Evolutionary conservation across 2,329 filamentous ascomycete genomes (phyloP).

Genomic region (Setomelanomma holmii): DNA sequence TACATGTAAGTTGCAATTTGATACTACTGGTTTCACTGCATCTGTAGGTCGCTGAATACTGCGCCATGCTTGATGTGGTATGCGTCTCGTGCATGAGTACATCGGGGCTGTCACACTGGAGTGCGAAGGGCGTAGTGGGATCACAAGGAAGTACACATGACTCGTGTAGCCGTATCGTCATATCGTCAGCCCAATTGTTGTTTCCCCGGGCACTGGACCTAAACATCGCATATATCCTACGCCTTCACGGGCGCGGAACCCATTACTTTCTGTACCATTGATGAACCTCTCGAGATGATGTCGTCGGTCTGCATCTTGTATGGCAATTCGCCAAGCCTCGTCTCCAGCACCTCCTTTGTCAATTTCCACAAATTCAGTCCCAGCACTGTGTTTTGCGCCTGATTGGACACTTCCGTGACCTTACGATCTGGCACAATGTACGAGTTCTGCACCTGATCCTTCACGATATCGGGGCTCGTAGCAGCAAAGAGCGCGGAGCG

Average conservation of each 20-base stretch:
- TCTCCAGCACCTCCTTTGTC: conserved; percentile 53
- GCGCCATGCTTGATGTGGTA: background rate
- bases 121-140: no score
- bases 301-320: conserved; percentile 35
- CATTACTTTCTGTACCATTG: background rate
- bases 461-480: conserved; percentile 53
- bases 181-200: no score
- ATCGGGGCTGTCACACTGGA: no score
- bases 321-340: conserved; percentile 47
- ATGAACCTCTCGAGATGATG: background rate
- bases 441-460: conserved; percentile 54
- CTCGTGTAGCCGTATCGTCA: no score
- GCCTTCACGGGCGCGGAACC: background rate
- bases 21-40: no score
- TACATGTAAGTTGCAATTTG: background rate
- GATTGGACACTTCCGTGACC: conserved; percentile 51
- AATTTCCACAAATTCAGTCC: conserved; percentile 56
- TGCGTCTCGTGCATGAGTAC: background rate
- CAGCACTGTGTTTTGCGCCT: conserved; percentile 54
- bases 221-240: background rate
- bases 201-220: no score
- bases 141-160: no score
- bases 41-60: no score
- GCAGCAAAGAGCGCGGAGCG: conserved; percentile 58
- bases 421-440: conserved; percentile 61